Base-by-base conservation (phyloP, 306 rosid genomes). In the Cucumis hystrix region DNA sequence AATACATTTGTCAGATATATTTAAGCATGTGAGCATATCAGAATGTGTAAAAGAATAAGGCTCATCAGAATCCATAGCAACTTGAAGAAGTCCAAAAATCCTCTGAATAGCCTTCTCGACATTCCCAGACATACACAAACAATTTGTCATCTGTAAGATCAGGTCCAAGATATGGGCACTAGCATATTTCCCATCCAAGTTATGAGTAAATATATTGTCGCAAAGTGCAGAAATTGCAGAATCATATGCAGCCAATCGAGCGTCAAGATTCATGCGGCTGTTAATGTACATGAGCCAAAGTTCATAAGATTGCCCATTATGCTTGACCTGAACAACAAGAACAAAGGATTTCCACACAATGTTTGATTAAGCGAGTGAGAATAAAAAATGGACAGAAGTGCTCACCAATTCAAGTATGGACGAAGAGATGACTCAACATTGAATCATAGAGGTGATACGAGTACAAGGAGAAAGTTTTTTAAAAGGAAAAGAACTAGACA, bases 231-330 rank as follows among this genome's bases (percentile, higher is more conserved):
- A 83, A 70, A 92, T 85, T 47, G 97, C 96, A 9, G 84, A 80
- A 75, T 86, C 91, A 79, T 87, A 95, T 77, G 95, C 88, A 77
- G 49, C 82, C 82, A 94, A 84, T 54, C 89, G 88, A 55, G 89
- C 95, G 80, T 87, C 87, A 77, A 91, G 85, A 79, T 78, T 87
- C 80, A 25, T 60, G 81, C 91, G 93, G 83, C 96, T 90, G 82
- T 95, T 89, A 83, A 95, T 88, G 87, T 85, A 95, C 93, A 95
- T 84, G 21, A 95, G 93, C 98, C 98, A 95, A 54, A 95, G 90
- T 80, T 87, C 89, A 83, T 89, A 95, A 74, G 96, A 90, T 83
- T 65, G 88, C 77, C 84, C 88, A 81, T 87, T 89, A 84, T 80
- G 87, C 76, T 88, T 87, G 81, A 95, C 96, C 98, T 95, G 92